These are phyloP conservation scores for Paramecium primaurelia DNA, from an alignment of 73 alveolate species.

Conservation along the genomic window DNA sequence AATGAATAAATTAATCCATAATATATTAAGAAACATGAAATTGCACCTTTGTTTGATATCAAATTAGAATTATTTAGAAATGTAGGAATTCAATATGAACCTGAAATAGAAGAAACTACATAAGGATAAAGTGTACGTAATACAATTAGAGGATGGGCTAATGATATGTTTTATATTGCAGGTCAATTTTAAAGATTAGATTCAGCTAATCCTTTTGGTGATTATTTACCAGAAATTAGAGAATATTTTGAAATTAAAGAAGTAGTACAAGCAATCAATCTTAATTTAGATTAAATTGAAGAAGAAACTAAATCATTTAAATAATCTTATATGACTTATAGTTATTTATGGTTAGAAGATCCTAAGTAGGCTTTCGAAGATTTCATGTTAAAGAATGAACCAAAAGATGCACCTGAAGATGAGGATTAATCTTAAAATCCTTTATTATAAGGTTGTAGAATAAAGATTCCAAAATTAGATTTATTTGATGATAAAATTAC, in stretches of 20 bases:
- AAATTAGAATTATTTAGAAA: slow-evolving; percentile 74
- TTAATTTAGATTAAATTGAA: slow-evolving; percentile 76
- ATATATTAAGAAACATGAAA: slow-evolving; percentile 72
- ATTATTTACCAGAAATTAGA: slow-evolving; percentile 94
- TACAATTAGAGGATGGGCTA: slow-evolving; percentile 88
- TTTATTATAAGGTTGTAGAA: slow-evolving; percentile 83
- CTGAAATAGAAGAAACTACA: slow-evolving; percentile 80
- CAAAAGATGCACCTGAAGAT: slow-evolving; percentile 72
- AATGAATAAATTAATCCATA: slow-evolving; percentile 72
- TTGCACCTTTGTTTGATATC: slow-evolving; percentile 84
- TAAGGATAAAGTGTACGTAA: slow-evolving; percentile 88
- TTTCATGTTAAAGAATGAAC: slow-evolving; percentile 85
- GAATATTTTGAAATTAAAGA: slow-evolving; percentile 87
- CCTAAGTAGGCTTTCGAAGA: slow-evolving; percentile 86
- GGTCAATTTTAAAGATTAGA: slow-evolving; percentile 92
- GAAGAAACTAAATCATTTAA: slow-evolving; percentile 82
- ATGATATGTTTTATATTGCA: slow-evolving; percentile 89
- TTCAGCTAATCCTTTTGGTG: slow-evolving; percentile 84
- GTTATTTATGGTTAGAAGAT: slow-evolving; percentile 96
- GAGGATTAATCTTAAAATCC: slow-evolving; percentile 91
- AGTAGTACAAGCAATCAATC: slow-evolving; percentile 63
- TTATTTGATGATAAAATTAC: slow-evolving; percentile 94
- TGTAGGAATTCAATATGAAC: slow-evolving; percentile 72
- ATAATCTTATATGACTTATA: slow-evolving; percentile 79
- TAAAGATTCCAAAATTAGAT: slow-evolving; percentile 90